These are phyloP conservation scores for Fusarium sp. DNA, from an alignment of 2,329 filamentous ascomycete species.

Conservation along the genomic window DNA sequence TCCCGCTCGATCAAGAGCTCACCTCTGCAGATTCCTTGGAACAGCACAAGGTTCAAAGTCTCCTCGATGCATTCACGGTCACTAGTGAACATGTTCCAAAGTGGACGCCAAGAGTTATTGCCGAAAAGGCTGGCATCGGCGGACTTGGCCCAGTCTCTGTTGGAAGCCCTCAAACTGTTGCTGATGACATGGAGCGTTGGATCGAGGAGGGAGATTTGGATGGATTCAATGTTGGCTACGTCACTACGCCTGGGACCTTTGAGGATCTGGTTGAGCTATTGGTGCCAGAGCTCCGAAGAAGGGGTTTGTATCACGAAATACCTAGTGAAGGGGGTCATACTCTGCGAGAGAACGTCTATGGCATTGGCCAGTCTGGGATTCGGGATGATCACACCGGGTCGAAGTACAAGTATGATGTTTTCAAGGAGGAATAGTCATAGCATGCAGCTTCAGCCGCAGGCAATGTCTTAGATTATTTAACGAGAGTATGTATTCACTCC, in stretches of 20 bases:
- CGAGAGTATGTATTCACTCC: too few relatives aligned
- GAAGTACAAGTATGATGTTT: conserved; percentile 69
- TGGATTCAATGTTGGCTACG: conserved; percentile 54
- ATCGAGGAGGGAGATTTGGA: conserved; percentile 54
- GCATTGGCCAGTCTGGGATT: conserved; percentile 64
- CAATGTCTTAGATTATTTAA: too few relatives aligned
- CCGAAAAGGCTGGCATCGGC: conserved; percentile 54
- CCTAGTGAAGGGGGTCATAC: conserved; percentile 51
- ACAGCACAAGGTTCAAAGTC: conserved; percentile 59
- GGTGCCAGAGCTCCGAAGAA: conserved; percentile 42
- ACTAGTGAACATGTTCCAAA: conserved; percentile 54
- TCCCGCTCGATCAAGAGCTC: conserved; percentile 67
- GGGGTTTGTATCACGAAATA: conserved; percentile 41
- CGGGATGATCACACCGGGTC: conserved; percentile 67
- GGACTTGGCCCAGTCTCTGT: conserved; percentile 49
- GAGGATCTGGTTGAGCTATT: conserved; percentile 47
- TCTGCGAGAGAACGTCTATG: conserved; percentile 69
- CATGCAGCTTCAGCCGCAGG: too few relatives aligned
- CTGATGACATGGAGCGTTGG: conserved; percentile 57
- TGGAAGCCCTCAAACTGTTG: conserved; percentile 53
- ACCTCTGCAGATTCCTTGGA: conserved; percentile 63
- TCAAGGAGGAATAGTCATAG: conserved; percentile 64
- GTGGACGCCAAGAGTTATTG: conserved; percentile 56
- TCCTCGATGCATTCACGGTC: conserved; percentile 59
- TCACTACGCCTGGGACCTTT: conserved; percentile 52